These are phyloP conservation scores for Pinus albicaulis DNA, from an alignment of 75 land plant genomes.

Conservation along the genomic window DNA sequence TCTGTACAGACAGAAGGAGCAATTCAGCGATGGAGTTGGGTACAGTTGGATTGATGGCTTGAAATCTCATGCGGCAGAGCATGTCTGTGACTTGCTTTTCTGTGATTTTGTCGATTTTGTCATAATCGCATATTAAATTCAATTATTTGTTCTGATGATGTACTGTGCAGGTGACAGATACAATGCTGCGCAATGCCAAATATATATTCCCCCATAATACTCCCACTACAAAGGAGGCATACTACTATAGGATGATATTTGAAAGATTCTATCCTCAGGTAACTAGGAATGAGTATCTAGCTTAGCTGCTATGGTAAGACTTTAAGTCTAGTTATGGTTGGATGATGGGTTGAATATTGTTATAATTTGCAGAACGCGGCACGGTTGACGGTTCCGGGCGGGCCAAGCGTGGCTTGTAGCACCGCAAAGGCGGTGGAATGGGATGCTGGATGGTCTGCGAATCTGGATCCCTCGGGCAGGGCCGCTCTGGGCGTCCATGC, in stretches of 20 bases:
- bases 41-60: conserved; percentile 98
- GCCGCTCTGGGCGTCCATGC: conserved; percentile 91
- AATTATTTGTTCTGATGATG: too few species aligned
- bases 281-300: too few species aligned
- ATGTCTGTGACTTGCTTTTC: not conserved
- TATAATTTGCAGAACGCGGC: conserved; percentile 65
- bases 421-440: conserved; percentile 91
- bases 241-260: conserved; percentile 76
- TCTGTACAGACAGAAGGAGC: conserved; percentile 96
- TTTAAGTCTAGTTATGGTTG: too few species aligned
- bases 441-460: conserved; percentile 82
- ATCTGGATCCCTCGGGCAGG: conserved; percentile 89
- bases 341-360: too few species aligned
- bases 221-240: conserved; percentile 79
- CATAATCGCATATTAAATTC: too few species aligned
- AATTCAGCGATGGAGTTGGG: conserved; percentile 99
- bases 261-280: conserved; percentile 62
- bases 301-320: too few species aligned
- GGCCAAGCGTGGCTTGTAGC: conserved; percentile 96
- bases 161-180: conserved; percentile 60
- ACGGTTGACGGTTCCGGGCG: conserved; percentile 86
- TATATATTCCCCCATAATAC: conserved; percentile 74
- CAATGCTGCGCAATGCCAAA: conserved; percentile 72
- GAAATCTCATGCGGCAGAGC: conserved; percentile 65
- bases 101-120: too few species aligned